These are phyloP conservation scores for Takashimella tepidaria DNA, from an alignment of 1,284 basidiomycete species.

Conservation along the genomic window DNA sequence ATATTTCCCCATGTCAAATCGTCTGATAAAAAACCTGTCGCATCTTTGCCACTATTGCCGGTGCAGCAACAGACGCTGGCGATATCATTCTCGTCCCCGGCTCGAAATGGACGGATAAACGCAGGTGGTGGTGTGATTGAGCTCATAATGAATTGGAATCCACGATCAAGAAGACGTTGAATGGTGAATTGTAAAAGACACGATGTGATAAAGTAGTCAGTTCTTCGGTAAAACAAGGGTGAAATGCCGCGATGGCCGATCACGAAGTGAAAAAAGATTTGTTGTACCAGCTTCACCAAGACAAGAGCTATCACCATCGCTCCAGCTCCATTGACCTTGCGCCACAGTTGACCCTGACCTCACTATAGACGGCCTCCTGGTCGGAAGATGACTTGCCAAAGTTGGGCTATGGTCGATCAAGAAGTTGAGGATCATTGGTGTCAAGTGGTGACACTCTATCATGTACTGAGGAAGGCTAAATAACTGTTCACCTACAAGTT, in stretches of 20 bases:
- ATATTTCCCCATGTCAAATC: not conserved
- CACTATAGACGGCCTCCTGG: not conserved
- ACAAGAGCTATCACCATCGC: not conserved
- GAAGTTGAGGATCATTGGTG: not conserved
- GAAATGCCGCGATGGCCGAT: not conserved
- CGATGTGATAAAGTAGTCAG: not conserved
- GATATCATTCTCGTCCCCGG: not conserved
- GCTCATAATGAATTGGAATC: not conserved
- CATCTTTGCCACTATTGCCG: not conserved
- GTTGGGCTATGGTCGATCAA: not conserved
- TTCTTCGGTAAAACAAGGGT: not conserved
- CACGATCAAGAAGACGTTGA: too few relatives aligned
- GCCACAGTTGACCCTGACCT: not conserved
- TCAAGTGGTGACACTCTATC: too few relatives aligned
- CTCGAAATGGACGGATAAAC: not conserved
- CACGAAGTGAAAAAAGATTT: not conserved
- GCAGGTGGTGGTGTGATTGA: not conserved
- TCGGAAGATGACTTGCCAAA: not conserved
- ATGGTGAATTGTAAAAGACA: too few relatives aligned
- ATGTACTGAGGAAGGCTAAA: too few relatives aligned
- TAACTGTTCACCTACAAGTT: too few relatives aligned
- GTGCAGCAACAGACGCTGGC: not conserved
- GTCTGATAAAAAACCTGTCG: not conserved
- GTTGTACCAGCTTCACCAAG: not conserved
- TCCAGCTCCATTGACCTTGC: not conserved